Evolutionary conservation across 495 filamentous ascomycete genomes (phyloP).

Genomic region (Neurospora intermedia): DNA sequence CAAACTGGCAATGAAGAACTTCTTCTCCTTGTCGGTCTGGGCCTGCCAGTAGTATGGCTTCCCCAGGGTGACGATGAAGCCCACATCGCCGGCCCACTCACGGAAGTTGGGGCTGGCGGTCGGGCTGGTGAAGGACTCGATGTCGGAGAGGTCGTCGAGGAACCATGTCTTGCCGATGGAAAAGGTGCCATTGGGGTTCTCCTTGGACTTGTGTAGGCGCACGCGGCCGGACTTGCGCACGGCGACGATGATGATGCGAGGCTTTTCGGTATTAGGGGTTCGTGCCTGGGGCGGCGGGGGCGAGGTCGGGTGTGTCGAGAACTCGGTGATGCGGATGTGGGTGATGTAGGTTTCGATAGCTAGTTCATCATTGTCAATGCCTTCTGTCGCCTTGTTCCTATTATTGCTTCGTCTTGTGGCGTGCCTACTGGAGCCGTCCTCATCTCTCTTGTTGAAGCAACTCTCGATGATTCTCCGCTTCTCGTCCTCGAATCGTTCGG

Average conservation of each 20-base stretch:
- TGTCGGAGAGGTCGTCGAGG: slow-evolving; percentile 70
- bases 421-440: slow-evolving; percentile 64
- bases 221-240: slow-evolving; percentile 87
- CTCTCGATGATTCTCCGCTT: slow-evolving; percentile 85
- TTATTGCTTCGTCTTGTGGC: neutral
- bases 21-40: slow-evolving; percentile 83
- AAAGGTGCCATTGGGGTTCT: slow-evolving; percentile 86
- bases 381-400: neutral
- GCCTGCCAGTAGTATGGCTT: slow-evolving; percentile 99
- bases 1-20: slow-evolving; percentile 90
- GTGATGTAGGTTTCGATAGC: slow-evolving; percentile 88
- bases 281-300: slow-evolving; percentile 66
- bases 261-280: slow-evolving; percentile 66
- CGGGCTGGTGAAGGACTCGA: slow-evolving; percentile 64
- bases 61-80: slow-evolving; percentile 79
- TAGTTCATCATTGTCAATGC: slow-evolving; percentile 7
- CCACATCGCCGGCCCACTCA: slow-evolving; percentile 66
- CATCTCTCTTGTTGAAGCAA: slow-evolving; percentile 82
- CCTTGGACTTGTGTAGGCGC: slow-evolving; percentile 90
- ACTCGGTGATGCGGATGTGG: slow-evolving; percentile 83
- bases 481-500: slow-evolving; percentile 91
- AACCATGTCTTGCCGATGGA: slow-evolving; percentile 98
- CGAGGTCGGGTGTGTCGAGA: slow-evolving; percentile 68
- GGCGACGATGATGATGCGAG: slow-evolving; percentile 80
- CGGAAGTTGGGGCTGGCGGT: slow-evolving; percentile 55